Conservation (phyloP, 2,329 filamentous ascomycete genomes). For the Sporothrix pallida region DNA sequence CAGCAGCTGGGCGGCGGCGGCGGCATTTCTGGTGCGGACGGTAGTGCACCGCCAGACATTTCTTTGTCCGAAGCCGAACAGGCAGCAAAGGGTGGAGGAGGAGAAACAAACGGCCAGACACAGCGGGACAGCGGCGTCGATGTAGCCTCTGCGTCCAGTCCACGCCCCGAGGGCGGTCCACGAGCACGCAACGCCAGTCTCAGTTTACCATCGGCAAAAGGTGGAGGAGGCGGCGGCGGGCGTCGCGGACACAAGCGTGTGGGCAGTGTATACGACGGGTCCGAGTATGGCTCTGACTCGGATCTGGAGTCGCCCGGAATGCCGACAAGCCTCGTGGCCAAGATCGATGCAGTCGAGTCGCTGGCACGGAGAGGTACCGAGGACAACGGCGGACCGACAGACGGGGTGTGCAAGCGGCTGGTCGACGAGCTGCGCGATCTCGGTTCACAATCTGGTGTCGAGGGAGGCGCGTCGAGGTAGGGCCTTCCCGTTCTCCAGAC, state of each 20-base stretch:
- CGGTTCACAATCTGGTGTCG: slow-evolving; percentile 73
- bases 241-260: slow-evolving; percentile 54
- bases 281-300: slow-evolving; percentile 74
- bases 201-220: slow-evolving; percentile 52
- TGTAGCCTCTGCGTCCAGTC: slow-evolving; percentile 39
- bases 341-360: slow-evolving; percentile 75
- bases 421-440: slow-evolving; percentile 73
- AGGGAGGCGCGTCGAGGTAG: slow-evolving; percentile 73
- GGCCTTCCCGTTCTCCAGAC: not conserved
- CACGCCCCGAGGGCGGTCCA: slow-evolving; percentile 8
- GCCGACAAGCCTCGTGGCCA: slow-evolving; percentile 67
- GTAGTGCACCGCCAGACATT: slow-evolving; percentile 45
- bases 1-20: slow-evolving; percentile 15
- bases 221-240: slow-evolving; percentile 40
- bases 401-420: slow-evolving; percentile 71
- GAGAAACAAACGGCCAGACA: slow-evolving; percentile 4
- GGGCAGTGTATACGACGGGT: slow-evolving; percentile 70
- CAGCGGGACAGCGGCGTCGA: slow-evolving; percentile 53
- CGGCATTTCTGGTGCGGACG: not conserved
- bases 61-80: slow-evolving; percentile 42
- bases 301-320: slow-evolving; percentile 73
- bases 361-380: slow-evolving; percentile 70
- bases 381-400: slow-evolving; percentile 66
- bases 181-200: slow-evolving; percentile 49
- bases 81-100: slow-evolving; percentile 31